A percentile compares a stretch with the other conserved stretches of the same genome.
Evolutionary conservation across 2,329 filamentous ascomycete genomes (phyloP).

Genomic region (Colletotrichum tabaci): DNA sequence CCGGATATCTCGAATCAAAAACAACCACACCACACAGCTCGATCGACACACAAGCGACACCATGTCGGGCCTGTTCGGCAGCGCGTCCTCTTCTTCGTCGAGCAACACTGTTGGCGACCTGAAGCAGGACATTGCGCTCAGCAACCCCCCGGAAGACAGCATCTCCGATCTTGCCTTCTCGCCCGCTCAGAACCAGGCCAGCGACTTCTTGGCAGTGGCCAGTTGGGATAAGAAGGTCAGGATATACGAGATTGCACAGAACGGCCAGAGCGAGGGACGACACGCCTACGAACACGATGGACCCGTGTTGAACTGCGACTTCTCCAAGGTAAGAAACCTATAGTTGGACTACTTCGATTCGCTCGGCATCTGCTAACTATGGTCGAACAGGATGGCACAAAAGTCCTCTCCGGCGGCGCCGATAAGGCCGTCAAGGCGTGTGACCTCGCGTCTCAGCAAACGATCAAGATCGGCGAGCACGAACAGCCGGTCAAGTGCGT

Average conservation of each 20-base stretch:
- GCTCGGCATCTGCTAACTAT: conserved; percentile 36
- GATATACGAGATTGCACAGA: conserved; percentile 90
- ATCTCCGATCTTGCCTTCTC: conserved; percentile 92
- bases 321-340: conserved; percentile 81
- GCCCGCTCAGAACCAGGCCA: conserved; percentile 67
- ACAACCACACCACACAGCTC: background rate
- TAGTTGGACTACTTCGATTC: background rate
- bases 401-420: conserved; percentile 88
- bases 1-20: too few relatives aligned
- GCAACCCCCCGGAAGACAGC: conserved; percentile 86
- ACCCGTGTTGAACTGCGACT: conserved; percentile 87
- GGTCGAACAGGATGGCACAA: conserved; percentile 82
- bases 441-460: conserved; percentile 80
- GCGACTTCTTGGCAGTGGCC: conserved; percentile 87
- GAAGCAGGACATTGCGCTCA: conserved; percentile 87
- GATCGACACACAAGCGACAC: conserved; percentile 12
- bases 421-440: conserved; percentile 93
- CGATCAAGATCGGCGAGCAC: conserved; percentile 85
- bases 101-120: conserved; percentile 90
- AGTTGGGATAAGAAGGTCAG: conserved; percentile 99
- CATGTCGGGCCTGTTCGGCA: conserved; percentile 77
- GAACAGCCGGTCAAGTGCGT: conserved; percentile 86
- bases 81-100: conserved; percentile 64
- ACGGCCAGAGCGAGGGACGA: conserved; percentile 86
- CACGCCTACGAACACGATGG: conserved; percentile 89